Conservation (phyloP, 2,329 filamentous ascomycete species). For the Aureobasidium sp. region DNA sequence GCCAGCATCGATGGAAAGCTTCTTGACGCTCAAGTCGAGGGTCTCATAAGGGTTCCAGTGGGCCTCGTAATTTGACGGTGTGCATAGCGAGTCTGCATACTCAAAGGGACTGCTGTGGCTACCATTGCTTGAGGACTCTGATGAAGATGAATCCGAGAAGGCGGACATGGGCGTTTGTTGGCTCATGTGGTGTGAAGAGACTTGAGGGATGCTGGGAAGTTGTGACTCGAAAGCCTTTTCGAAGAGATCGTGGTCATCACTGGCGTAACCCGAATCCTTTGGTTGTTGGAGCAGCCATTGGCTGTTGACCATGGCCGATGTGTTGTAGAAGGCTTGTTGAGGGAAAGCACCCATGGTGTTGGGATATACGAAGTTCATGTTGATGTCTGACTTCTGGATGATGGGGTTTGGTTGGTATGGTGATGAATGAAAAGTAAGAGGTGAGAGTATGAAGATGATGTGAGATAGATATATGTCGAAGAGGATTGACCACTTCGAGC, state of each 20-base stretch:
- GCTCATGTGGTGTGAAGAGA: background rate
- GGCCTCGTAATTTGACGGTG: background rate
- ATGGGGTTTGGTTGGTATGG: background rate
- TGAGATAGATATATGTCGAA: constrained; percentile 4
- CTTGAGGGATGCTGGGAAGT: background rate
- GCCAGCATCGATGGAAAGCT: constrained; percentile 9
- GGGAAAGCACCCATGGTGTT: background rate
- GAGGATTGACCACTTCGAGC: background rate
- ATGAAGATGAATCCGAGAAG: constrained; percentile 7
- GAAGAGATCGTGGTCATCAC: constrained; percentile 9
- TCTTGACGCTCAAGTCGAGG: background rate
- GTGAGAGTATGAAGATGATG: background rate
- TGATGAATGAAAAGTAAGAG: background rate
- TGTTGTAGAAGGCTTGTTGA: constrained; percentile 10
- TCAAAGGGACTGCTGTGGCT: constrained; percentile 10
- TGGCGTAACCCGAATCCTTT: constrained; percentile 13
- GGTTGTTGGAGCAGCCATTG: constrained; percentile 16
- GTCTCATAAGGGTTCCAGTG: constrained; percentile 9
- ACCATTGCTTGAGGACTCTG: constrained; percentile 1
- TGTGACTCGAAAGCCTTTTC: constrained; percentile 11
- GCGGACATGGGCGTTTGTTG: constrained; percentile 11
- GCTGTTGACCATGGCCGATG: background rate
- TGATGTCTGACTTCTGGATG: background rate
- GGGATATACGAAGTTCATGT: constrained; percentile 6
- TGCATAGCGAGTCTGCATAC: constrained; percentile 12